Conservation (phyloP, 1,139 yeast species). For the Fermentozyma sake region DNA sequence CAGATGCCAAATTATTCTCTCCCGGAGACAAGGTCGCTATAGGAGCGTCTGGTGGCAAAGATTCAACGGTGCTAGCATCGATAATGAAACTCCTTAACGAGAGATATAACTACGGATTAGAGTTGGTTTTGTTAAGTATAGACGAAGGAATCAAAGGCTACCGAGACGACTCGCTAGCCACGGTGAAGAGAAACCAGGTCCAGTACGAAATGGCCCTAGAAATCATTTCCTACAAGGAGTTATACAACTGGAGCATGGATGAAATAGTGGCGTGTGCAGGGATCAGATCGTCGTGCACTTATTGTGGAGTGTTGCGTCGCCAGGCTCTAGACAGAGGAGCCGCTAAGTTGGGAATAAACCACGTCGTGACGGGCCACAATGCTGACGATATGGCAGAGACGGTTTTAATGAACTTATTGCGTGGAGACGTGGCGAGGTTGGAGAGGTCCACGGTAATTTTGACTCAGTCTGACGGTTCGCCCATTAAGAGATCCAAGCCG, state of each 20-base stretch:
- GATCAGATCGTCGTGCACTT: conserved; percentile 90
- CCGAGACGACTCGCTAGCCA: conserved; percentile 94
- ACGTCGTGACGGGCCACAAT: conserved; percentile 96
- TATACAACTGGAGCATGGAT: conserved; percentile 98
- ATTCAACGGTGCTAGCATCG: conserved; percentile 91
- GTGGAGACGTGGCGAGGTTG: conserved; percentile 95
- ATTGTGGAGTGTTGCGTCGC: conserved; percentile 94
- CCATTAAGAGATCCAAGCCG: conserved; percentile 89
- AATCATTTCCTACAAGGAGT: conserved; percentile 82
- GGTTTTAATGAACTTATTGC: conserved; percentile 83
- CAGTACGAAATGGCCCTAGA: conserved; percentile 89
- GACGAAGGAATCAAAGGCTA: conserved; percentile 98
- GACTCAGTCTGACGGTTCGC: conserved; percentile 76
- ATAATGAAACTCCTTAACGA: conserved; percentile 84
- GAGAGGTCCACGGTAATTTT: conserved; percentile 88
- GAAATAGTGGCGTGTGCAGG: conserved; percentile 96
- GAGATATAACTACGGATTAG: conserved; percentile 78
- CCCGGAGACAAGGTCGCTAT: conserved; percentile 89
- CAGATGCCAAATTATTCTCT: conserved; percentile 61
- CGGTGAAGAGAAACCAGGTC: conserved; percentile 85
- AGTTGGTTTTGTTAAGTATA: conserved; percentile 76
- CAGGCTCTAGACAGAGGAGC: conserved; percentile 98
- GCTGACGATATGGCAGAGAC: conserved; percentile 99
- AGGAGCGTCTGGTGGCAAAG: conserved; percentile 99
- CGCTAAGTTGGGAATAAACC: conserved; percentile 76